Evolutionary conservation across 2,329 filamentous ascomycete genomes (phyloP).

Genomic region (Emergomyces pasteurianus): DNA sequence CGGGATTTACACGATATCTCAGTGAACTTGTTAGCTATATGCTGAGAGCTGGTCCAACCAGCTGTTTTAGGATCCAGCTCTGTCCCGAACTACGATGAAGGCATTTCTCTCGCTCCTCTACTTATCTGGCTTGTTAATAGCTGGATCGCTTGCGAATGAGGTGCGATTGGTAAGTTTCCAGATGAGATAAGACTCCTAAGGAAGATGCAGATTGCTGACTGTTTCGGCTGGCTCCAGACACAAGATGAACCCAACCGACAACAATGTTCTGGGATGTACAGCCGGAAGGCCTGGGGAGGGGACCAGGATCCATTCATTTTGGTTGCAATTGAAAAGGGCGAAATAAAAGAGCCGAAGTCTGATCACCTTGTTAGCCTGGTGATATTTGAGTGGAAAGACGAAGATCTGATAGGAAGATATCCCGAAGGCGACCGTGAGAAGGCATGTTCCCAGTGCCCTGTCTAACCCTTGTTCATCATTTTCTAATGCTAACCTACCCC

Average conservation of each 20-base stretch:
- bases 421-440: conserved; percentile 42
- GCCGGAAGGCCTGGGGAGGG: conserved; percentile 76
- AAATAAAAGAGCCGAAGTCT: conserved; percentile 40
- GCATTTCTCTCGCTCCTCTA: conserved; percentile 27
- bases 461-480: conserved; percentile 13
- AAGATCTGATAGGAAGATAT: conserved; percentile 61
- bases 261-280: conserved; percentile 91
- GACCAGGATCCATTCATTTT: conserved; percentile 79
- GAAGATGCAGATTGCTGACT: not conserved
- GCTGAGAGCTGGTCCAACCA: conserved; percentile 7
- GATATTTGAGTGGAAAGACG: conserved; percentile 91
- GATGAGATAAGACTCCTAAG: not conserved
- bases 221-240: conserved; percentile 42
- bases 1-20: not conserved
- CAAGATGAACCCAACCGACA: conserved; percentile 65
- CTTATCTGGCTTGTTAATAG: conserved; percentile 27
- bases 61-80: conserved; percentile 11
- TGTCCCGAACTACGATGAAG: conserved; percentile 24
- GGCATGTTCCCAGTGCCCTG: conserved; percentile 31
- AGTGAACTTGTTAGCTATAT: not conserved
- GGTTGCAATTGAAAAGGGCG: conserved; percentile 59
- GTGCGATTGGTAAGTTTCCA: conserved; percentile 29
- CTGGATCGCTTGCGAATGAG: conserved; percentile 32
- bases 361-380: conserved; percentile 73
- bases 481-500: conserved; percentile 21